Conservation (phyloP, 345 rosid species). For the Corymbia maculata region DNA sequence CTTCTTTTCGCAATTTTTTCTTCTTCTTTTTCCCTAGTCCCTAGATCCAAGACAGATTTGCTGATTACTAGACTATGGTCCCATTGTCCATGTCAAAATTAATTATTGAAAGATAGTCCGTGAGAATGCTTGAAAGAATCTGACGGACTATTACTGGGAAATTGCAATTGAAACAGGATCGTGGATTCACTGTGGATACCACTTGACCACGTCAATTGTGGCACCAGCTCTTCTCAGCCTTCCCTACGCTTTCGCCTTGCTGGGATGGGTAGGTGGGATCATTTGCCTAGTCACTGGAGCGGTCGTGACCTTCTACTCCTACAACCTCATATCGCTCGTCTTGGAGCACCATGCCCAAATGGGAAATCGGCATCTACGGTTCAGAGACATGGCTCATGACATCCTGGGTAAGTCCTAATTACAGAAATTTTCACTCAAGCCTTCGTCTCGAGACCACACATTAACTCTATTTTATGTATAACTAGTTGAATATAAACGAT, state of each 20-base stretch:
- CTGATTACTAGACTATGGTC: not conserved
- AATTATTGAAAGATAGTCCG: too few species aligned
- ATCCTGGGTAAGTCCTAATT: slow-evolving; percentile 42
- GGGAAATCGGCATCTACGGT: slow-evolving; percentile 71
- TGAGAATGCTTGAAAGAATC: not conserved
- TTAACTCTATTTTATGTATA: not conserved
- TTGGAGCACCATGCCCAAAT: slow-evolving; percentile 58
- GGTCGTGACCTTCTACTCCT: slow-evolving; percentile 66
- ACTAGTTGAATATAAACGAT: not conserved
- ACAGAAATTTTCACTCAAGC: not conserved
- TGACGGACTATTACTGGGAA: not conserved
- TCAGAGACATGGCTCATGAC: slow-evolving; percentile 80
- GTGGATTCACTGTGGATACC: slow-evolving; percentile 84
- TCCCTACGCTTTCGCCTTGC: slow-evolving; percentile 71
- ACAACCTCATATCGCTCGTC: slow-evolving; percentile 64
- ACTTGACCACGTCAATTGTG: slow-evolving; percentile 80
- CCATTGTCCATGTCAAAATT: not conserved
- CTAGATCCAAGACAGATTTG: not conserved
- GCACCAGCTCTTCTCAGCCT: slow-evolving; percentile 70
- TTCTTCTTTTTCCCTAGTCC: not conserved
- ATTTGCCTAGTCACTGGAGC: slow-evolving; percentile 50
- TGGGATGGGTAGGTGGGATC: slow-evolving; percentile 65
- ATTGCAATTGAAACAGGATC: slow-evolving; percentile 36
- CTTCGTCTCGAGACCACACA: not conserved
- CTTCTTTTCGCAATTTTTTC: not conserved